These are phyloP conservation scores for Adansonia madagascariensis DNA, from an alignment of 441 rosid species.

Conservation along the genomic window DNA sequence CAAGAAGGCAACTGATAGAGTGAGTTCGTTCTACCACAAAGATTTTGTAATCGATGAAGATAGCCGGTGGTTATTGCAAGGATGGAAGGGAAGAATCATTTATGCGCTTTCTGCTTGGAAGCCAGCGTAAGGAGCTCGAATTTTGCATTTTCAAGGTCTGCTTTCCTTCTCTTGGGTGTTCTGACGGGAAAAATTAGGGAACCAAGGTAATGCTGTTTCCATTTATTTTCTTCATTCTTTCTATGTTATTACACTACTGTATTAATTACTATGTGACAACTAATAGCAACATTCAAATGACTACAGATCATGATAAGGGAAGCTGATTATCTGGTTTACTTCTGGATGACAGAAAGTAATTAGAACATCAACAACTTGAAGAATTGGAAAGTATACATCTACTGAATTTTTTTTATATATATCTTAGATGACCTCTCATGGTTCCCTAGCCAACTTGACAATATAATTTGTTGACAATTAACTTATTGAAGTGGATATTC, in stretches of 20 bases:
- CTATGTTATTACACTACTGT: background rate
- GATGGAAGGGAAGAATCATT: constrained; percentile 86
- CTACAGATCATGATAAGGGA: background rate
- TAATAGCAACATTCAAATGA: background rate
- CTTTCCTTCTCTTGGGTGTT: background rate
- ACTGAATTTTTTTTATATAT: background rate
- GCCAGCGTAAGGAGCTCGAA: constrained; percentile 44
- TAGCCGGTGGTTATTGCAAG: constrained; percentile 74
- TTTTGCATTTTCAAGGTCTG: background rate
- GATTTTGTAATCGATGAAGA: constrained; percentile 80
- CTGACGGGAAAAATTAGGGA: constrained; percentile 2
- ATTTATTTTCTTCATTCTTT: background rate
- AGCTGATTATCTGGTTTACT: background rate
- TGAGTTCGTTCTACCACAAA: constrained; percentile 58
- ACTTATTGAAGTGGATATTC: constrained; percentile 1
- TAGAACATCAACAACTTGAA: constrained; percentile 2
- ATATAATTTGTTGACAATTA: background rate
- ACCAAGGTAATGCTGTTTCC: background rate
- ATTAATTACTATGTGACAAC: background rate
- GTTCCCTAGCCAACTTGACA: background rate
- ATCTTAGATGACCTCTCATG: constrained; percentile 4
- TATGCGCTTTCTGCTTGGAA: constrained; percentile 82
- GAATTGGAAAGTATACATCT: background rate
- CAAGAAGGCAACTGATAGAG: constrained; percentile 46
- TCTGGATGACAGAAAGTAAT: background rate